Evolutionary conservation across 2,329 filamentous ascomycete genomes (phyloP).

Genomic region (Aspergillus clavatus): DNA sequence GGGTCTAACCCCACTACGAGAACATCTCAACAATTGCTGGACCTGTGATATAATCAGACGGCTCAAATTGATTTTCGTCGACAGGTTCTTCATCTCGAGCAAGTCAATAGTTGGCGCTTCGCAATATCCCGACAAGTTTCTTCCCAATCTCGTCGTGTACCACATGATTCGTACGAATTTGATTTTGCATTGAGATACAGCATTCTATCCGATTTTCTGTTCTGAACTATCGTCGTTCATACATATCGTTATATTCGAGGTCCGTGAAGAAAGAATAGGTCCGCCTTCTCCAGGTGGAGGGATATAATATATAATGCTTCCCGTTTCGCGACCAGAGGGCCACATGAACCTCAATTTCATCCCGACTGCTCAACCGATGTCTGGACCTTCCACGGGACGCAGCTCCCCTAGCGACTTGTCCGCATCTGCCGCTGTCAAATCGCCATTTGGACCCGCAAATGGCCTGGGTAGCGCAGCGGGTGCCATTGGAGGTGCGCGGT

Average conservation of each 20-base stretch:
- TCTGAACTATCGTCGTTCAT: slow-evolving; percentile 1
- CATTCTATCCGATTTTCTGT: slow-evolving; percentile 4
- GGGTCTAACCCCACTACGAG: slow-evolving; percentile 15
- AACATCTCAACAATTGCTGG: slow-evolving; percentile 7
- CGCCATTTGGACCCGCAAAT: slow-evolving; percentile 66
- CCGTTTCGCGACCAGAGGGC: slow-evolving; percentile 68
- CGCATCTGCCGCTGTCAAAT: slow-evolving; percentile 59
- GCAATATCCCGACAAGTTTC: background rate
- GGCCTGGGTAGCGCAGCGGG: slow-evolving; percentile 51
- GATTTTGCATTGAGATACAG: slow-evolving; percentile 16
- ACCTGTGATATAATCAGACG: too few species aligned
- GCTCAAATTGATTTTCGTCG: background rate
- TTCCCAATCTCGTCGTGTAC: slow-evolving; percentile 2
- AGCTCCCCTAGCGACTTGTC: slow-evolving; percentile 75
- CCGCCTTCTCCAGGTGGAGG: slow-evolving; percentile 19
- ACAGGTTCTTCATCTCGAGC: background rate
- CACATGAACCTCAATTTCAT: slow-evolving; percentile 82
- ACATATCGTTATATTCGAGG: slow-evolving; percentile 1
- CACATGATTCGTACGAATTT: slow-evolving; percentile 23
- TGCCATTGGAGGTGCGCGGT: slow-evolving; percentile 57
- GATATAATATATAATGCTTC: slow-evolving; percentile 87
- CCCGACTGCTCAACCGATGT: slow-evolving; percentile 63
- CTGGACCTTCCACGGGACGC: slow-evolving; percentile 72
- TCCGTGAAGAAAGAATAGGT: slow-evolving; percentile 8
- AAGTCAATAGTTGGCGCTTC: background rate